Evolutionary conservation across 2,329 filamentous ascomycete species (phyloP).

Genomic region (Penicillium sp.): DNA sequence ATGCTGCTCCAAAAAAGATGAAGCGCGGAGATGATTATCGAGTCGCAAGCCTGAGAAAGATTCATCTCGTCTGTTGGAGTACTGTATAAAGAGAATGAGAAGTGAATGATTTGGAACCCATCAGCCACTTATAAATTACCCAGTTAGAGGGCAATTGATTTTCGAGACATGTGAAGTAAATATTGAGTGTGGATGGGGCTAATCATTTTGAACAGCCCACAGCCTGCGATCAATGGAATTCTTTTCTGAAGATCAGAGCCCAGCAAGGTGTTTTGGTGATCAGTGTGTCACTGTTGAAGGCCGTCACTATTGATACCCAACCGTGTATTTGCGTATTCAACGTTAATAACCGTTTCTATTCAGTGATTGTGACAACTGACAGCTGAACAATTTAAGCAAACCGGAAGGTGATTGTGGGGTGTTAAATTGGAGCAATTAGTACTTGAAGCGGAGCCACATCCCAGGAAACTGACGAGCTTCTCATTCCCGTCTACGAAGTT

Average conservation of each 20-base stretch:
- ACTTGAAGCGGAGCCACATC: neutral
- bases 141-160: neutral
- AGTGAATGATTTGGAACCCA: neutral
- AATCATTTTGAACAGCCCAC: neutral
- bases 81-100: neutral
- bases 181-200: neutral
- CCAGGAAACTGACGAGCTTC: neutral
- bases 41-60: neutral
- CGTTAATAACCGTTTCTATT: neutral
- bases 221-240: neutral
- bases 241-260: neutral
- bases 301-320: neutral
- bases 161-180: neutral
- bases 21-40: too few relatives aligned
- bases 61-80: neutral
- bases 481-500: neutral
- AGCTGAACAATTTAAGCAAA: neutral
- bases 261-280: neutral
- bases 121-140: neutral
- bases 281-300: neutral
- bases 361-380: neutral
- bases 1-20: too few relatives aligned
- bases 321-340: neutral
- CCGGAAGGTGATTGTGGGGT: neutral
- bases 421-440: neutral